Conservation (phyloP, 2,329 filamentous ascomycete genomes). For the Aspergillus uvarum region DNA sequence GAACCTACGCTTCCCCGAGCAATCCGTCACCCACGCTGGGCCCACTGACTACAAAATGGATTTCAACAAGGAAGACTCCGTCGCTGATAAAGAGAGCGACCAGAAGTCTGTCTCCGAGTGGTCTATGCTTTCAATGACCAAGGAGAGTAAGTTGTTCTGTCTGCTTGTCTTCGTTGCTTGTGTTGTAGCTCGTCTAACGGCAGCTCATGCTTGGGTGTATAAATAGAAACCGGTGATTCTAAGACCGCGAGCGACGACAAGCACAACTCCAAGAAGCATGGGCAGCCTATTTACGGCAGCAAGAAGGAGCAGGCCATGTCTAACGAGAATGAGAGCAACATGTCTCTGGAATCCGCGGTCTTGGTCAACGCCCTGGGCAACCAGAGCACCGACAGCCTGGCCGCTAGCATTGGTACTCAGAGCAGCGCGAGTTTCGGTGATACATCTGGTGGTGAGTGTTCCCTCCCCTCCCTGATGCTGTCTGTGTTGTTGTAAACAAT, state of each 20-base stretch:
- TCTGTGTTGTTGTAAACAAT: background rate
- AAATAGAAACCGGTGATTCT: background rate
- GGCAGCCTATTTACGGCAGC: background rate
- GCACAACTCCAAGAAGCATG: background rate
- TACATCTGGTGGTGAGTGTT: background rate
- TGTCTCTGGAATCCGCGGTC: background rate
- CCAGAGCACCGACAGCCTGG: background rate
- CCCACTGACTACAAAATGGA: background rate
- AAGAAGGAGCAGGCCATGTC: background rate
- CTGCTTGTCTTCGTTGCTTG: background rate
- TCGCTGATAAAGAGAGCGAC: background rate
- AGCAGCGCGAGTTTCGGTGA: background rate
- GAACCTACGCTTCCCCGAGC: too few relatives aligned
- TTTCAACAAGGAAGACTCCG: background rate
- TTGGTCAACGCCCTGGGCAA: background rate
- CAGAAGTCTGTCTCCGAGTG: background rate
- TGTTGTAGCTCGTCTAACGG: background rate
- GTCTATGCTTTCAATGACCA: background rate
- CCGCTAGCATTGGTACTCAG: background rate
- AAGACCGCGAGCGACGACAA: background rate
- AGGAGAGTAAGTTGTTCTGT: background rate
- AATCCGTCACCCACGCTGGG: too few relatives aligned
- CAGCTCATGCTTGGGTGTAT: too few relatives aligned
- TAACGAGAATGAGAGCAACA: background rate
- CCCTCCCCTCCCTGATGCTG: background rate